phyloP scores from a whole-genome alignment of 1,284 basidiomycete species.

The Peniophora sp. region DNA sequence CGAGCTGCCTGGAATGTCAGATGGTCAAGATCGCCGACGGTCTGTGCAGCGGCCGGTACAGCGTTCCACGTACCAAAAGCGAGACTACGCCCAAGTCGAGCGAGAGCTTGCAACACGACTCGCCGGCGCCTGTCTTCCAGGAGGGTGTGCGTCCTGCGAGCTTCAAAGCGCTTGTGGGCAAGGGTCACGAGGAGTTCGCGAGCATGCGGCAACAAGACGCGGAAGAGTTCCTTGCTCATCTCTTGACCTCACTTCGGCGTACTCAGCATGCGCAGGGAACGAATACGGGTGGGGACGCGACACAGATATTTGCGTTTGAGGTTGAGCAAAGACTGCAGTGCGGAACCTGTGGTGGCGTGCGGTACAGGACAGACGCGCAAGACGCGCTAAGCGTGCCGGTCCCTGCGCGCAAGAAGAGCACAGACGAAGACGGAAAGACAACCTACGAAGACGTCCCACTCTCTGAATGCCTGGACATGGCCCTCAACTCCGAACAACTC shows the following conservation, averaged over 20 bases:
- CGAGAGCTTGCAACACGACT: conserved; percentile 28
- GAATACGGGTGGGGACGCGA: conserved; percentile 46
- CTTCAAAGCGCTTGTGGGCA: conserved; percentile 89
- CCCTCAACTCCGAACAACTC: conserved; percentile 64
- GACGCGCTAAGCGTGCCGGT: conserved; percentile 81
- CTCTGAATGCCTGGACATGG: conserved; percentile 56
- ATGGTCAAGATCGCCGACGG: conserved; percentile 92
- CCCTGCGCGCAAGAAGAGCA: conserved; percentile 50
- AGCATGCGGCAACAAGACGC: conserved; percentile 98
- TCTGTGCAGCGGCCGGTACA: conserved; percentile 87
- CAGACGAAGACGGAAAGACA: conserved; percentile 52
- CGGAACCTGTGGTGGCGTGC: conserved; percentile 74
- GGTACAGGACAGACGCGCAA: conserved; percentile 75
- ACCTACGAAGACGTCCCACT: conserved; percentile 70
- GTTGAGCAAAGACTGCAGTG: conserved; percentile 87
- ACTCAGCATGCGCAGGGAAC: conserved; percentile 42
- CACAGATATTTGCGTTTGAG: conserved; percentile 73
- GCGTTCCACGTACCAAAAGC: conserved; percentile 43
- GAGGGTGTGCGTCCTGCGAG: conserved; percentile 77
- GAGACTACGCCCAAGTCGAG: conserved; percentile 17
- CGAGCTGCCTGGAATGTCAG: conserved; percentile 90
- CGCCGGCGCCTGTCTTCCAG: conserved; percentile 66
- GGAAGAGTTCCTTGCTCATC: conserved; percentile 88
- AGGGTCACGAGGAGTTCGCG: conserved; percentile 90
- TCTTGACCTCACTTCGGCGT: conserved; percentile 65